Evolutionary conservation across 1,284 basidiomycete species (phyloP).

Genomic region (Ustilago curta): DNA sequence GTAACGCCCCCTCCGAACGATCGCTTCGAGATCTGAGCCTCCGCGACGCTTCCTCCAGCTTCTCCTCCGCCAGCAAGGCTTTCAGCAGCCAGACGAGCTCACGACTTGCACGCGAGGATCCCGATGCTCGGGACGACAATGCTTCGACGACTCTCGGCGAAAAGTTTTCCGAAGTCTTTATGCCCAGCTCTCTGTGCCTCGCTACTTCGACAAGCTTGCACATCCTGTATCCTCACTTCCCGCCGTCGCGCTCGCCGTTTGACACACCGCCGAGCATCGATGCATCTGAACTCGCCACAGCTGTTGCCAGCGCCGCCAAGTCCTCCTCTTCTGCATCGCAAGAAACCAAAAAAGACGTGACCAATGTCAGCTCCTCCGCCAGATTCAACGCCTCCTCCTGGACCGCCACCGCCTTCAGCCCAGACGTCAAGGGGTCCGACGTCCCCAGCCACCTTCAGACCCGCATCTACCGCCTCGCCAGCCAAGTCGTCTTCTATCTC

Average conservation of each 20-base stretch:
- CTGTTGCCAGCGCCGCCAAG: conserved; percentile 4
- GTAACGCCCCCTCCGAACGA: conserved; percentile 36
- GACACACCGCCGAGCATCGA: conserved; percentile 24
- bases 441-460: conserved; percentile 41
- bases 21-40: conserved; percentile 45
- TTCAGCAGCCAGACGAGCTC: conserved; percentile 28
- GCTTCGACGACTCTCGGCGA: conserved; percentile 11
- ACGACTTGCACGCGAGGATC: conserved; percentile 28
- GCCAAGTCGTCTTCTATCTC: conserved; percentile 85
- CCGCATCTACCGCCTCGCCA: conserved; percentile 71
- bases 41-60: conserved; percentile 36
- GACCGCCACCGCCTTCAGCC: conserved; percentile 38
- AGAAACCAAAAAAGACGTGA: background rate
- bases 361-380: conserved; percentile 10
- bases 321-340: conserved; percentile 1
- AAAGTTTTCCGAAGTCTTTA: conserved; percentile 44
- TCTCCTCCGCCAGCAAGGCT: conserved; percentile 33
- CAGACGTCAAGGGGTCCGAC: conserved; percentile 44
- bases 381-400: conserved; percentile 54
- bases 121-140: conserved; percentile 33
- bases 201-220: conserved; percentile 55
- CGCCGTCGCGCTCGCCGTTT: conserved; percentile 55
- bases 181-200: conserved; percentile 52
- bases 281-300: conserved; percentile 7
- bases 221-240: conserved; percentile 59